These are phyloP conservation scores for Phytophthora tubulina DNA, from an alignment of 352 stramenopile species.

Conservation along the genomic window DNA sequence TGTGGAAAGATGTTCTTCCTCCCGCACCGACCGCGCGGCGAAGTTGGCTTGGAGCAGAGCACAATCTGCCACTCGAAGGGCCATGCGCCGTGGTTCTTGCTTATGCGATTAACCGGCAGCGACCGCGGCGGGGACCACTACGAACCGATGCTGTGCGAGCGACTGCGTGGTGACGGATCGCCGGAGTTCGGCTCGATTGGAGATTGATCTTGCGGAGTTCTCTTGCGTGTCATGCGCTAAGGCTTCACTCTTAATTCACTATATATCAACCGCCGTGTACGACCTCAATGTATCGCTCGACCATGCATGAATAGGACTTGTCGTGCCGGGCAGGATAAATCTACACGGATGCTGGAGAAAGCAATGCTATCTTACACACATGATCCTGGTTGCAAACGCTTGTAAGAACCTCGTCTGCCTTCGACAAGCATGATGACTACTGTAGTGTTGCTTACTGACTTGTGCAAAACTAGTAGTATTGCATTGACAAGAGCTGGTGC, in stretches of 20 bases:
- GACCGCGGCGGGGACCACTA: slow-evolving; percentile 90
- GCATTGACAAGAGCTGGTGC: neutral
- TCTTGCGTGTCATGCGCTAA: slow-evolving; percentile 11
- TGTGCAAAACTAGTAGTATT: neutral
- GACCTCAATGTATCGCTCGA: slow-evolving; percentile 1
- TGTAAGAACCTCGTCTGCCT: too few species aligned
- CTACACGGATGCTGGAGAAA: neutral
- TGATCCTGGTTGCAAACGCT: too few species aligned
- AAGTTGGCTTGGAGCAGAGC: slow-evolving; percentile 51
- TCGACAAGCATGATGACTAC: too few species aligned
- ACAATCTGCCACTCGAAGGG: slow-evolving; percentile 75
- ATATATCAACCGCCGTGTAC: slow-evolving; percentile 37
- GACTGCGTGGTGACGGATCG: slow-evolving; percentile 85
- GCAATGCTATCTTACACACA: neutral
- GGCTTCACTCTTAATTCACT: slow-evolving; percentile 39
- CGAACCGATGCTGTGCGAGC: slow-evolving; percentile 88
- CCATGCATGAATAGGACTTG: neutral
- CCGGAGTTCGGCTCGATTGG: slow-evolving; percentile 86
- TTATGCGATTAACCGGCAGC: slow-evolving; percentile 88
- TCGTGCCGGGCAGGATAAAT: too few species aligned
- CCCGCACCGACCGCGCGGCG: slow-evolving; percentile 71
- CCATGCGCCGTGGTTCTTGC: slow-evolving; percentile 86
- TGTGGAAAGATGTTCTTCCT: slow-evolving; percentile 92
- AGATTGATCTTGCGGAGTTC: slow-evolving; percentile 49
- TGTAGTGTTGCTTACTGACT: neutral